Evolutionary conservation across 257 asterid genomes (phyloP), one percentile per base, ranked within the genome.

Genomic region (Nicotiana noctiflora): DNA sequence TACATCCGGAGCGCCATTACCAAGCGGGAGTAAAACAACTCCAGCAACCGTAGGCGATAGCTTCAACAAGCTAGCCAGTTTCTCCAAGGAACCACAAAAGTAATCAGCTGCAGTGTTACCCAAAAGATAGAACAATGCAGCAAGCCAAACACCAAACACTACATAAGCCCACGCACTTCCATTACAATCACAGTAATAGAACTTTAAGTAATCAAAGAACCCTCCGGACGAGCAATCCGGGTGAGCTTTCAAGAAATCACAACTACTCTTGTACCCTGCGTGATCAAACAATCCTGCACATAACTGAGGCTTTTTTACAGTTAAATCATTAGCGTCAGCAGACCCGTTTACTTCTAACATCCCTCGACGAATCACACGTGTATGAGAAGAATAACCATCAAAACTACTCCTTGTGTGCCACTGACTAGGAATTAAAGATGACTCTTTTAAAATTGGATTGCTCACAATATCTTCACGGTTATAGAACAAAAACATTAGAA

Each of bases 101-200:
- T 90, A 96, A 87, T 96, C 98, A 1, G 99, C 97, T 13, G 98
- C 98, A 49, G 99, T 96, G 87, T 94, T 94, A 23, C 99, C 99
- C 87, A 96, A 83, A 19, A 96, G 93, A 88, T 96, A 96, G 86
- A 96, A 96, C 86, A 94, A 83, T 7, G 95, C 95, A 72, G 90
- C 90, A 44, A 96, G 97, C 98, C 98, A 96, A 82, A 93, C 68
- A 59, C 84, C 93, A 65, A 92, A 85, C 40, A 88, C 86, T 80
- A 91, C 49, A 84, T 86, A 94, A 0, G 93, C 86, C 97, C 93
- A 92, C 6, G 92, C 81, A 60, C 97, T 91, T 40, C 83, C 94
- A 44, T 83, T 83, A 86, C 98, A 96, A 84, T 75, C 76, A 75
- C 99, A 94, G 44, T 90, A 94, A 85, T 89, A 94, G 85, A 96